A percentile compares a stretch with the other conserved stretches of the same genome.
Evolutionary conservation across 75 land plant species (phyloP).

Genomic region (Chamaecyparis obtusa): DNA sequence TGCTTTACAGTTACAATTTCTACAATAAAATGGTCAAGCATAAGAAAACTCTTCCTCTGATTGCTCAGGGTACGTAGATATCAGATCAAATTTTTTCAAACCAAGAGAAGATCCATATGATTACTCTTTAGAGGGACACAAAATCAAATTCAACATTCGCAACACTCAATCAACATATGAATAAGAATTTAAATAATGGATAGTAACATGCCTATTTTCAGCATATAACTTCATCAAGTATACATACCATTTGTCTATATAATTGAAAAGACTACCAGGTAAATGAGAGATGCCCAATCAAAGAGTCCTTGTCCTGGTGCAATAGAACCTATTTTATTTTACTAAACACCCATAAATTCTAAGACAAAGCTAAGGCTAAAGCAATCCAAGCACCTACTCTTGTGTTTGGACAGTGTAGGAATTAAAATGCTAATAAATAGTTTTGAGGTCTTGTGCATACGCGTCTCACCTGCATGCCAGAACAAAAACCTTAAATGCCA

Average conservation of each 20-base stretch:
- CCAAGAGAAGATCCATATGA: neutral
- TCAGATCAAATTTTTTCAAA: neutral
- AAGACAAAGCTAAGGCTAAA: no score
- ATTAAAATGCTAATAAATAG: no score
- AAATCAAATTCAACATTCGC: neutral
- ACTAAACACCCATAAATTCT: no score
- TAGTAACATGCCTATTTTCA: neutral
- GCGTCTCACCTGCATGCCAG: no score
- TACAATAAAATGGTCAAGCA: neutral
- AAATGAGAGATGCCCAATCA: no score
- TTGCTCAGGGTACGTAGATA: conserved; percentile 25
- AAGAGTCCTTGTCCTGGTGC: no score
- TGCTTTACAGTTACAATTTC: conserved; percentile 2
- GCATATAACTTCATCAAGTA: neutral
- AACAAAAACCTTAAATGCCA: no score
- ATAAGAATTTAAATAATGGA: neutral
- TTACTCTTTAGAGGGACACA: neutral
- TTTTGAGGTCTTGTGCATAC: no score
- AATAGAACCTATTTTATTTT: no score
- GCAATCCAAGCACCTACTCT: no score
- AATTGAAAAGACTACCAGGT: no score
- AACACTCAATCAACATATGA: neutral
- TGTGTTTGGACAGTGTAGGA: no score
- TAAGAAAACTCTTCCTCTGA: neutral
- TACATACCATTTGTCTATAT: conserved; percentile 9